Percentiles rank a stretch among this genome's conserved stretches.
Conservation (phyloP, 306 rosid genomes). For the Canavalia gladiata region DNA sequence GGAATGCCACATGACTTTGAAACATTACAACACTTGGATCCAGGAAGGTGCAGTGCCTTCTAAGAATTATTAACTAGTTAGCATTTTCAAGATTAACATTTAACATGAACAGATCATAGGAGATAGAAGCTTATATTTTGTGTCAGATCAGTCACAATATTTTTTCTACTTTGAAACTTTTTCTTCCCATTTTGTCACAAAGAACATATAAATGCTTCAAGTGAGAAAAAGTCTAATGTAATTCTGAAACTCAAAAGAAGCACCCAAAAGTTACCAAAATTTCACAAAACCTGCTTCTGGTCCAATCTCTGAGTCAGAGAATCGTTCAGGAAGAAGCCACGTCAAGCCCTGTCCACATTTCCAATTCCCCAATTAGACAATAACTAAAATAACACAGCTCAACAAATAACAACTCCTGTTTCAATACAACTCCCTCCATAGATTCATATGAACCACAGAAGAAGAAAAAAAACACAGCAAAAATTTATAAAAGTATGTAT, state of each 20-base stretch:
- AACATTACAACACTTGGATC: slow-evolving; percentile 3
- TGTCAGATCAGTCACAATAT: background rate
- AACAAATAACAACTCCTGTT: background rate
- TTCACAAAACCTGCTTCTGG: slow-evolving; percentile 98
- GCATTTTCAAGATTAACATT: background rate
- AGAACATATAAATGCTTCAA: background rate
- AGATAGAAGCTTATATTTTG: slow-evolving; percentile 10
- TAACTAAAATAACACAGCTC: background rate
- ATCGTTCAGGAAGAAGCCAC: slow-evolving; percentile 83
- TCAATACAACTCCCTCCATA: background rate
- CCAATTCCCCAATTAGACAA: slow-evolving; percentile 38
- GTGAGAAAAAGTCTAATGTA: slow-evolving; percentile 17
- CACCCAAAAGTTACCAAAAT: slow-evolving; percentile 77
- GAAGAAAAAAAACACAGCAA: background rate
- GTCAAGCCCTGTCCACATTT: slow-evolving; percentile 70
- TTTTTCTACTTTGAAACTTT: background rate
- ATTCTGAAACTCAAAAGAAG: slow-evolving; percentile 54
- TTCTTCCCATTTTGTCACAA: slow-evolving; percentile 26
- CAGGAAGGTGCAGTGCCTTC: background rate
- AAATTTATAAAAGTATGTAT: background rate
- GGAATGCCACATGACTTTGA: slow-evolving; percentile 6
- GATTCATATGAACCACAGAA: background rate
- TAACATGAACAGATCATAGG: background rate
- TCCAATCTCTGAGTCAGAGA: slow-evolving; percentile 83
- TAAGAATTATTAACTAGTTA: background rate